Evolutionary conservation across 257 asterid genomes (phyloP).

Genomic region (Ballota nigra): DNA sequence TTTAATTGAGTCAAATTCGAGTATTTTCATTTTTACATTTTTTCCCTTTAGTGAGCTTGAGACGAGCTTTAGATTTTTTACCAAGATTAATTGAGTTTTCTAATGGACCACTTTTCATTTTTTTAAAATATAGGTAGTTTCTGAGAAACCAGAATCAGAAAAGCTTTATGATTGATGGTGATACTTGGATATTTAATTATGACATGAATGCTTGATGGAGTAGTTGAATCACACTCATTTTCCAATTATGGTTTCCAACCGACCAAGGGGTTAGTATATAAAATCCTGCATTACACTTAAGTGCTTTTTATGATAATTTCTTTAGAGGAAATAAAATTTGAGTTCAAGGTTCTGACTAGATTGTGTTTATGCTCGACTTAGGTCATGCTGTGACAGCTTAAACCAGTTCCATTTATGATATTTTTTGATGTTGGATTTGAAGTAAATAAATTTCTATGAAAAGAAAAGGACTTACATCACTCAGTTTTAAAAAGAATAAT

Average conservation of each 20-base stretch:
- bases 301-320: not conserved
- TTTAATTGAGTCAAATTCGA: not conserved
- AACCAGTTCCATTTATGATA: not conserved
- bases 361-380: not conserved
- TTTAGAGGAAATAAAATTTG: not conserved
- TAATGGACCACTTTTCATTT: not conserved
- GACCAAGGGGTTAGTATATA: constrained; percentile 8
- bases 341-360: constrained; percentile 3
- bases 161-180: not conserved
- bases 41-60: not conserved
- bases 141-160: not conserved
- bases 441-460: not conserved
- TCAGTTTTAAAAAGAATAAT: not conserved
- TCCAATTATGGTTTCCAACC: constrained; percentile 2
- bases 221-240: constrained; percentile 20
- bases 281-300: not conserved
- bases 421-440: not conserved
- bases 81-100: not conserved
- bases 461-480: not conserved
- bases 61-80: not conserved
- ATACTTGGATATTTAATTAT: not conserved
- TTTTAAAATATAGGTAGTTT: not conserved
- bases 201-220: constrained; percentile 7
- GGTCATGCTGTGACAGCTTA: not conserved
- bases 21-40: not conserved